Conservation (phyloP, 768 basidiomycete species). For the Pholiota molesta region DNA sequence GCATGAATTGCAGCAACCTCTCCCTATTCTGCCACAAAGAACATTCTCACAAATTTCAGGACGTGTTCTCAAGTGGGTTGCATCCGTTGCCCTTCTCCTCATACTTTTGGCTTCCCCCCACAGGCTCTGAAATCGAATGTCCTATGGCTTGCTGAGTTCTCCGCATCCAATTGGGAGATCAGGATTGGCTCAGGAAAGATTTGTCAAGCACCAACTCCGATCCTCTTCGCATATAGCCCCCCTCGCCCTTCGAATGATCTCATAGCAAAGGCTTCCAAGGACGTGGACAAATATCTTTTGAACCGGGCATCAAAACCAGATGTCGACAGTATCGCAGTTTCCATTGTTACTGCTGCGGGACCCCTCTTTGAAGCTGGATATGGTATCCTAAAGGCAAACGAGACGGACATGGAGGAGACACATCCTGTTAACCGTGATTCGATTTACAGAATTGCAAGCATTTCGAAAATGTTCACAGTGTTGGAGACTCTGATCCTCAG, state of each 20-base stretch:
- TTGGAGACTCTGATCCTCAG: conserved; percentile 52
- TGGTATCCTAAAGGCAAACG: conserved; percentile 48
- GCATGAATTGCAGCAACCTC: not conserved
- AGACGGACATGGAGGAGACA: conserved; percentile 27
- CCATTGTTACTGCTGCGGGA: conserved; percentile 50
- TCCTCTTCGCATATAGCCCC: conserved; percentile 30
- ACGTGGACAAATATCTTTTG: conserved; percentile 31
- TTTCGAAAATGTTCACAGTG: conserved; percentile 53
- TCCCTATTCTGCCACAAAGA: not conserved
- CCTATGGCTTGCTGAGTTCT: not conserved
- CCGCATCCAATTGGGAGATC: conserved; percentile 5
- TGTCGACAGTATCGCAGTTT: conserved; percentile 54
- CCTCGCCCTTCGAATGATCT: conserved; percentile 24
- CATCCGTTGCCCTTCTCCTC: not conserved
- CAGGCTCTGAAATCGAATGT: not conserved
- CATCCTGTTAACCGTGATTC: conserved; percentile 41
- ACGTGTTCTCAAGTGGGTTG: not conserved
- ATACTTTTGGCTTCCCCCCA: not conserved
- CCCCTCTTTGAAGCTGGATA: conserved; percentile 47
- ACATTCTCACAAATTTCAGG: not conserved
- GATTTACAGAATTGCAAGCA: conserved; percentile 54
- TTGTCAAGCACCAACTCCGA: conserved; percentile 28
- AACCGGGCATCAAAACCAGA: conserved; percentile 30
- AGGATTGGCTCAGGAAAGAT: not conserved
- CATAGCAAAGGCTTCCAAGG: conserved; percentile 25